Evolutionary conservation across 2,329 filamentous ascomycete genomes (phyloP).

Genomic region (Calonectria fujianensis): DNA sequence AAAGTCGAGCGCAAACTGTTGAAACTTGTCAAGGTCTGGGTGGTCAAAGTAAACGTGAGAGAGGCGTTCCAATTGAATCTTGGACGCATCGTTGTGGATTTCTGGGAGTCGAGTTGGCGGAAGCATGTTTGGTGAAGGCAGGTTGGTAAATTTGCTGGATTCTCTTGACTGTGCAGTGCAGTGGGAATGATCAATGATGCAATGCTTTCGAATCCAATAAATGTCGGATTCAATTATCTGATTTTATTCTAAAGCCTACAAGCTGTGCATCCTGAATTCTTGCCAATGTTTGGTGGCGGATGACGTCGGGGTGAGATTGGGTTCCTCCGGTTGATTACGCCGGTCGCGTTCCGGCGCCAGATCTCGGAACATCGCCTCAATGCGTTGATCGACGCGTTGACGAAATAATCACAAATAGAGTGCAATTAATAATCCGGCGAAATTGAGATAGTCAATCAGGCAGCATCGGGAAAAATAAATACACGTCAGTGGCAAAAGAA

Average conservation of each 20-base stretch:
- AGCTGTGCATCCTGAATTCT: too few relatives aligned
- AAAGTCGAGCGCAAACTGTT: conserved; percentile 26
- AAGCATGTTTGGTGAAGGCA: background rate
- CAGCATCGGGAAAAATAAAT: background rate
- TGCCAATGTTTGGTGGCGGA: background rate
- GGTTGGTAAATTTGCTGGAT: background rate
- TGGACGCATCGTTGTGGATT: conserved; percentile 28
- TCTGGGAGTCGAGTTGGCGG: conserved; percentile 12
- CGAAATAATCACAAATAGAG: background rate
- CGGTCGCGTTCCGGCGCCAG: background rate
- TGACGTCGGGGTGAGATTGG: background rate
- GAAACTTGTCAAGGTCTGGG: background rate
- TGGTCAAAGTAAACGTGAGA: conserved; percentile 34
- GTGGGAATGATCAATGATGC: background rate
- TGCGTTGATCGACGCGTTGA: background rate
- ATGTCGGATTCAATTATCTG: too few relatives aligned
- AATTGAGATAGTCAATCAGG: background rate
- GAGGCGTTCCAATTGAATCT: conserved; percentile 26
- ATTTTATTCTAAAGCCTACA: background rate
- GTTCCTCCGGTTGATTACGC: conserved; percentile 12
- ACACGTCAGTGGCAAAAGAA: background rate
- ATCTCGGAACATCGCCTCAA: background rate
- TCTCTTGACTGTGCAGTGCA: background rate
- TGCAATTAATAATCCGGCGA: background rate
- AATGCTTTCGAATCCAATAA: background rate